Percentiles rank a stretch among this genome's conserved stretches.
phyloP scores from a whole-genome alignment of 106 monocot genomes.

The Dendrobium catenatum region DNA sequence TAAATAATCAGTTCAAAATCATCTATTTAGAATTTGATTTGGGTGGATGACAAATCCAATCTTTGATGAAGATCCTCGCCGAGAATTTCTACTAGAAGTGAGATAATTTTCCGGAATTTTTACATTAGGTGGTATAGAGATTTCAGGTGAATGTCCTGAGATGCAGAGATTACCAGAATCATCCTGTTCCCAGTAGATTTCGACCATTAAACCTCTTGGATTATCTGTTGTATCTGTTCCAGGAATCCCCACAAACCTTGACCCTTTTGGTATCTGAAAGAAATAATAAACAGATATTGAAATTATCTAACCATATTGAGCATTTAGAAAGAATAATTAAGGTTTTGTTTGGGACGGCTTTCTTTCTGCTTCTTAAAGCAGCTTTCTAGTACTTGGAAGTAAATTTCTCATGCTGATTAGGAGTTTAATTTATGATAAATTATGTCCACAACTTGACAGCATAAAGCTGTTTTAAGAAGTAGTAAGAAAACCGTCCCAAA shows the following conservation, averaged over 20 bases:
- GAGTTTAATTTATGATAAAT: no score
- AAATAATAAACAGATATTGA: background rate
- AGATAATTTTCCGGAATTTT: constrained; percentile 15
- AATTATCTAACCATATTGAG: background rate
- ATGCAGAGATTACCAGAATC: constrained; percentile 73
- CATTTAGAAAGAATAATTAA: no score
- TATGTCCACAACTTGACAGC: no score
- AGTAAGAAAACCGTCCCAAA: no score
- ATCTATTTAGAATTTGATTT: constrained; percentile 21
- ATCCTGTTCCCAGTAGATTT: constrained; percentile 87
- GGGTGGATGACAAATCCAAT: constrained; percentile 58
- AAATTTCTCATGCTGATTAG: no score
- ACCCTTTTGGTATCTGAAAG: constrained; percentile 79
- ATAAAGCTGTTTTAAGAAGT: no score
- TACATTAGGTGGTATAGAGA: constrained; percentile 41
- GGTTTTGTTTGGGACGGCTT: no score
- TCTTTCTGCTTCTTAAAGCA: no score
- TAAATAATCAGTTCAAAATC: background rate
- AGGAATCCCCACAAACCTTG: constrained; percentile 77
- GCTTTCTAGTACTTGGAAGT: no score
- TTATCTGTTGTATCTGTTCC: constrained; percentile 62
- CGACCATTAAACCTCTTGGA: constrained; percentile 84
- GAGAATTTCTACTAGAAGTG: constrained; percentile 12
- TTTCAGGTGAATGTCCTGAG: constrained; percentile 69
- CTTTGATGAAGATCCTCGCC: constrained; percentile 4